Evolutionary conservation across 805 yeast species (phyloP).

Genomic region (Kuraishia floccosa): DNA sequence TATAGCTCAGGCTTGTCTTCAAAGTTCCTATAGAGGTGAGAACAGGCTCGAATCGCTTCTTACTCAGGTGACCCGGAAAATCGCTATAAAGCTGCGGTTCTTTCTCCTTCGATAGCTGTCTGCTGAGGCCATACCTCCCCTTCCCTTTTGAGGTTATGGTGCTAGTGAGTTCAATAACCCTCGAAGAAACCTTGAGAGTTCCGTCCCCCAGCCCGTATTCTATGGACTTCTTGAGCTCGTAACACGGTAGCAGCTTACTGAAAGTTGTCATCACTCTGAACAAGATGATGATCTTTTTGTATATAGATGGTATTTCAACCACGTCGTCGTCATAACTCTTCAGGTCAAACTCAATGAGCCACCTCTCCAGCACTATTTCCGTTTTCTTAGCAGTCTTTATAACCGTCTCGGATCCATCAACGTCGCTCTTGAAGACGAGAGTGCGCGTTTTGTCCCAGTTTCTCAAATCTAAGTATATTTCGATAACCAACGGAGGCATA

Average conservation of each 20-base stretch:
- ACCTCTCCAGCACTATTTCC: slow-evolving; percentile 89
- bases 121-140: slow-evolving; percentile 79
- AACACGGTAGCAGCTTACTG: slow-evolving; percentile 60
- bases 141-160: no score
- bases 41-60: slow-evolving; percentile 58
- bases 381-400: slow-evolving; percentile 52
- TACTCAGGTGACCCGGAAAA: slow-evolving; percentile 32
- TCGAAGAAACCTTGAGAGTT: slow-evolving; percentile 39
- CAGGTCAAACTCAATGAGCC: slow-evolving; percentile 77
- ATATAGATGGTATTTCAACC: slow-evolving; percentile 54
- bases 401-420: slow-evolving; percentile 34
- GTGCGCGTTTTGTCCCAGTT: slow-evolving; percentile 44
- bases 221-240: slow-evolving; percentile 37
- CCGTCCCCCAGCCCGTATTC: no score
- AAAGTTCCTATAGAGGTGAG: slow-evolving; percentile 68
- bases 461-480: slow-evolving; percentile 65
- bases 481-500: slow-evolving; percentile 80
- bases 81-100: background rate
- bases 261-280: slow-evolving; percentile 67
- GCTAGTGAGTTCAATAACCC: no score
- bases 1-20: no score
- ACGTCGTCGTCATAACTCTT: slow-evolving; percentile 21
- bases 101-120: slow-evolving; percentile 20
- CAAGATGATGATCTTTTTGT: slow-evolving; percentile 62
- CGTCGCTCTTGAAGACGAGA: slow-evolving; percentile 45